Evolutionary conservation across 805 yeast species (phyloP), one percentile per base, ranked within the genome.

Genomic region (Ogataea saltuana): DNA sequence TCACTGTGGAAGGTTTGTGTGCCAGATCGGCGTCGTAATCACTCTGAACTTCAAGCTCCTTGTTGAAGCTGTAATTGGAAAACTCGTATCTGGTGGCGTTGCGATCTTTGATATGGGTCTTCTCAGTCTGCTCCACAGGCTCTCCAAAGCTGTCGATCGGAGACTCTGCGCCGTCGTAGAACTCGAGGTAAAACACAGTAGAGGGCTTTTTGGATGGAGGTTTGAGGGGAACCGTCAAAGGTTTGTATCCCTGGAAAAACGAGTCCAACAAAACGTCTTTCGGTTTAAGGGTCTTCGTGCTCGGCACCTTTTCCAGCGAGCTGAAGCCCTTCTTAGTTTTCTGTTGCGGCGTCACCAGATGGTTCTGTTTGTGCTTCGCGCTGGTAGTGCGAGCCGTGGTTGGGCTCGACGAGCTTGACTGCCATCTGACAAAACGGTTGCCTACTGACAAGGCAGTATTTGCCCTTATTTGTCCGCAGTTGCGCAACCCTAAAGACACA

Each of bases 161-260:
- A 3, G n/a, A 12, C n/a, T 63, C 57, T 25, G 63, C 34, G 16
- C 54, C 55, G 17, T 63, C 70, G 38, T 63, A 67, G 34, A 65
- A 52, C 33, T 66, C 68, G 17, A 66, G 50, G 34, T 60, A 63
- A 7, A 65, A 50, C 19, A 63, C 62, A 0, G 64, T 48, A 4
- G 55, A 50, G 5, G 55, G 47, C 35, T 52, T 53, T 27, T 57
- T 52, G 31, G 55, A 53, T 4, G 60, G 59, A 10, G 67, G 66
- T 3, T 49, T 41, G 17, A 63, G 45, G 2, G 69, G 69, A 20
- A 62, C 32, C 9, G 68, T 58, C 23, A 66, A 45, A 11, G 71
- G 71, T 32, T 62, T 59, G 39, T 63, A 65, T 2, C 67, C 70
- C 44, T 59, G 65, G 45, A 65, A 65, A 6, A 66, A 48, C n/a